Base-by-base conservation (phyloP, 208 protist genomes). In the Trypanosoma brucei region DNA sequence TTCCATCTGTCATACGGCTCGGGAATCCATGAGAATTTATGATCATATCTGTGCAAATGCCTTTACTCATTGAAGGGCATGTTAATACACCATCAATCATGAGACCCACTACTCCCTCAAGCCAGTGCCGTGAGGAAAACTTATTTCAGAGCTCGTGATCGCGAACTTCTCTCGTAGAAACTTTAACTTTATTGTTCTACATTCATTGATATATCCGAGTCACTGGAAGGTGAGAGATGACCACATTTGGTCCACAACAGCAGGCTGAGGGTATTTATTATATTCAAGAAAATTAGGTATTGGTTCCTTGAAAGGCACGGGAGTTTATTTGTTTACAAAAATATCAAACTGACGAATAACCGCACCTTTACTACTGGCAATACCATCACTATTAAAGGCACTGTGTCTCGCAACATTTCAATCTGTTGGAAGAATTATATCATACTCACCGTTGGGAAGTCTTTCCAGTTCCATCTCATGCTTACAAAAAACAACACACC, bases 11-110 rank as follows among this genome's bases (percentile, higher is more conserved):
- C 98, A 99, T 99, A 65, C 99, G 97, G 65, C 94, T 98, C 14
- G 99, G 99, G 79, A 99, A 99, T 59, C 98, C 99, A 77, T 99
- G 99, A 13, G 99, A 99, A 78, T 99, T 99, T 98, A 99, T 99
- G 80, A 99, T 99, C 76, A 99, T 98, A 72, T 99, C 99, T 0
- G 99, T 99, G 53, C 78, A 97, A 37, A 99, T 97, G 45, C 98
- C 98, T 3, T 22, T 84, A 62, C 65, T 98, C 90, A 57, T 92
- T 98, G 74, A 99, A 99, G 4, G 98, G 98, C 96, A 99, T 95
- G 82, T 99, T 98, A 22, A 98, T 22, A 22, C 96, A 59, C 99
- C 97, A 45, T 91, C 69, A 14, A 98, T 96, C 53, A 99, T 99
- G 9, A 99, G 81, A 39, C 98, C 99, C 57, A 97, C 93, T 6